A percentile compares a stretch with the other conserved stretches of the same genome.
Conservation (phyloP, 2,329 filamentous ascomycete genomes). For the Clonostachys sp. region DNA sequence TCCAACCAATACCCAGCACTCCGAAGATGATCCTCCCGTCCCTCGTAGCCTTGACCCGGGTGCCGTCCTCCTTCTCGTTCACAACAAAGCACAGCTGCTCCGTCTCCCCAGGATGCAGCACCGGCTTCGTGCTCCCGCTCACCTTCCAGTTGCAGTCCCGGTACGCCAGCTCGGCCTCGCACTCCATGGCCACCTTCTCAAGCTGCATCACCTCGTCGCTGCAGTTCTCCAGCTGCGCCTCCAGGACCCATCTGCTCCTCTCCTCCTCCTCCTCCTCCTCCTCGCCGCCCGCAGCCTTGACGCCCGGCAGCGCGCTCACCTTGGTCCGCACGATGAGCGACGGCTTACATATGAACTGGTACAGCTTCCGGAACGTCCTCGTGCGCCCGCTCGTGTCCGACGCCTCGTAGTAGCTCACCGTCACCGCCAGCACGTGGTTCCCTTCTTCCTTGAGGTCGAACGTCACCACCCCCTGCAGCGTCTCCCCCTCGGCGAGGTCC, state of each 20-base stretch:
- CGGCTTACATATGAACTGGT: conserved; percentile 92
- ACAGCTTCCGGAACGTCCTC: conserved; percentile 88
- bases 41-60: conserved; percentile 36
- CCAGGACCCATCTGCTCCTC: conserved; percentile 63
- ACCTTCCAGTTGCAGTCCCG: conserved; percentile 54
- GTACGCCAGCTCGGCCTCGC: conserved; percentile 44
- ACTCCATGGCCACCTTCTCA: conserved; percentile 57
- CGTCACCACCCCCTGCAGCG: conserved; percentile 74
- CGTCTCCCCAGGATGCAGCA: conserved; percentile 58
- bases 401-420: conserved; percentile 89
- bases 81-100: conserved; percentile 64
- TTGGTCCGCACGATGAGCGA: conserved; percentile 90
- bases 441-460: conserved; percentile 94
- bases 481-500: conserved; percentile 58
- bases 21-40: conserved; percentile 68
- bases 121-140: conserved; percentile 37
- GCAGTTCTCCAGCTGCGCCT: conserved; percentile 94
- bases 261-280: conserved; percentile 2
- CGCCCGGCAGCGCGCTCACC: conserved; percentile 52
- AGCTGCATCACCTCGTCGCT: conserved; percentile 79
- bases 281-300: background rate
- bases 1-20: conserved; percentile 82
- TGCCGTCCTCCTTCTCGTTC: conserved; percentile 27
- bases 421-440: conserved; percentile 88
- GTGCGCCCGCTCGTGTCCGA: conserved; percentile 65